Evolutionary conservation across 2,329 filamentous ascomycete species (phyloP).

Genomic region (Neonectria faginata): DNA sequence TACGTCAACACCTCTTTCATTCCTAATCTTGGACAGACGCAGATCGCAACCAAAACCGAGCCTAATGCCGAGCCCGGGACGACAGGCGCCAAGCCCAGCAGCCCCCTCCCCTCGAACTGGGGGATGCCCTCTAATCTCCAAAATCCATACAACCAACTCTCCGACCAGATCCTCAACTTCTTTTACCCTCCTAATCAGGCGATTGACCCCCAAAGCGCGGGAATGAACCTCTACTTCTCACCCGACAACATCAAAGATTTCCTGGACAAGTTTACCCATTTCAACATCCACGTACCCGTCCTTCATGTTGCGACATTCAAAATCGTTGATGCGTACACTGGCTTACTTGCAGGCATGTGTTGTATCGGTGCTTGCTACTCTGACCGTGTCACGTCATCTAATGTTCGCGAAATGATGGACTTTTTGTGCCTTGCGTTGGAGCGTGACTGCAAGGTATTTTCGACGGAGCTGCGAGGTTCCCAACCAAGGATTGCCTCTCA

Average conservation of each 20-base stretch:
- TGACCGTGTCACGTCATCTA: conserved; percentile 66
- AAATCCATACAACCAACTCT: conserved; percentile 66
- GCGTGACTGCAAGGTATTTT: conserved; percentile 62
- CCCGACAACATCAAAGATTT: conserved; percentile 78
- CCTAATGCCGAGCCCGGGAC: conserved; percentile 66
- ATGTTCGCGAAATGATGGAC: conserved; percentile 77
- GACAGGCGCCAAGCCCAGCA: conserved; percentile 59
- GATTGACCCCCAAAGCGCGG: conserved; percentile 65
- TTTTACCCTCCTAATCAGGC: conserved; percentile 61
- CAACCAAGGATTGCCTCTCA: conserved; percentile 45
- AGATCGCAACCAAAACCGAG: conserved; percentile 77
- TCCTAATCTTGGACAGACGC: conserved; percentile 75
- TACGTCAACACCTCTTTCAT: conserved; percentile 72
- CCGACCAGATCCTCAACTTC: conserved; percentile 67
- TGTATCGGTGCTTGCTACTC: conserved; percentile 82
- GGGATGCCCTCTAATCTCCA: conserved; percentile 59
- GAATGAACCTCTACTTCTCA: conserved; percentile 72
- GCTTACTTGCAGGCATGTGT: conserved; percentile 76
- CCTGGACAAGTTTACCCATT: conserved; percentile 77
- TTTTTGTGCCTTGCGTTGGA: conserved; percentile 69
- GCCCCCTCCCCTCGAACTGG: conserved; percentile 61
- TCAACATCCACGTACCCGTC: conserved; percentile 78
- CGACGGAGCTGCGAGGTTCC: conserved; percentile 35
- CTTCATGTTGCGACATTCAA: conserved; percentile 79
- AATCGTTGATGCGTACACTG: conserved; percentile 73